Percentiles rank a stretch among this genome's conserved stretches.
Conservation (phyloP, 2,329 filamentous ascomycete species). For the Rosellinia necatrix region DNA sequence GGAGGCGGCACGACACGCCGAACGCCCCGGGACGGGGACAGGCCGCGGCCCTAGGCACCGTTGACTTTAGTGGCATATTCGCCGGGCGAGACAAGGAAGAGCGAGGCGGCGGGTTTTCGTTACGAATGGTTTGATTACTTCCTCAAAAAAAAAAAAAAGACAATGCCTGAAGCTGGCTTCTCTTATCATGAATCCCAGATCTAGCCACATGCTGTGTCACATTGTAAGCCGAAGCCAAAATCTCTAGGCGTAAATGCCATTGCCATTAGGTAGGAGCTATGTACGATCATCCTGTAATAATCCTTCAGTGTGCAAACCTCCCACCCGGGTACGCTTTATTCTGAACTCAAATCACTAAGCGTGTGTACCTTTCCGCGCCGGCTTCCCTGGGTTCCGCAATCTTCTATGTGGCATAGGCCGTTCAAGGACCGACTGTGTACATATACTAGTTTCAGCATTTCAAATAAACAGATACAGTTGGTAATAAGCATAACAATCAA, state of each 20-base stretch:
- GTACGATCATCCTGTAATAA: slow-evolving; percentile 17
- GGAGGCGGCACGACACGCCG: slow-evolving; percentile 73
- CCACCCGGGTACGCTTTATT: not conserved
- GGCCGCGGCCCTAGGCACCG: slow-evolving; percentile 57
- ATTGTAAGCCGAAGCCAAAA: not conserved
- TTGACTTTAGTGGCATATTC: slow-evolving; percentile 75
- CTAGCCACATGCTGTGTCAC: too few species aligned
- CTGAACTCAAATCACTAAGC: not conserved
- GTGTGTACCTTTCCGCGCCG: not conserved
- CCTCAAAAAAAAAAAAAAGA: not conserved
- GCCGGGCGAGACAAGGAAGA: slow-evolving; percentile 68
- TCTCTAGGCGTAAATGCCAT: slow-evolving; percentile 10
- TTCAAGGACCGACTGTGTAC: slow-evolving; percentile 24
- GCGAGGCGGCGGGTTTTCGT: slow-evolving; percentile 66
- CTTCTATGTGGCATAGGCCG: slow-evolving; percentile 10
- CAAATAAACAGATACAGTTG: slow-evolving; percentile 16
- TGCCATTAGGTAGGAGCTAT: slow-evolving; percentile 37
- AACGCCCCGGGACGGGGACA: slow-evolving; percentile 81
- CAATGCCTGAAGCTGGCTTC: not conserved
- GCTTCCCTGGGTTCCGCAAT: slow-evolving; percentile 1
- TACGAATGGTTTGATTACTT: slow-evolving; percentile 61
- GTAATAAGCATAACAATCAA: slow-evolving; percentile 16
- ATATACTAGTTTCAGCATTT: slow-evolving; percentile 7
- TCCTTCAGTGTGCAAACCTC: slow-evolving; percentile 9
- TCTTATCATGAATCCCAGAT: not conserved